phyloP scores from a whole-genome alignment of 257 asterid species.

The Coffea eugenioides region DNA sequence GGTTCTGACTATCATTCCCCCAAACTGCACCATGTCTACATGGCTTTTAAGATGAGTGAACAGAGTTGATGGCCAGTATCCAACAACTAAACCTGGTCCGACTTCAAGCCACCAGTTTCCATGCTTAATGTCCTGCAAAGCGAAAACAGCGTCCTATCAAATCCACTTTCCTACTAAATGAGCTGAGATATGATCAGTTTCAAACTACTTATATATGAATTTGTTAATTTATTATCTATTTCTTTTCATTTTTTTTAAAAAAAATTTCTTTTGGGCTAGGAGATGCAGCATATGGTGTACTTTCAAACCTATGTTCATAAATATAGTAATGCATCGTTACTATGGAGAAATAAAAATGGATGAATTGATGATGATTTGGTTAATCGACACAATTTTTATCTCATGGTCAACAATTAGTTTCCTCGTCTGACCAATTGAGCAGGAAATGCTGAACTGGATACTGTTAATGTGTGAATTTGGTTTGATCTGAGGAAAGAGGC shows the following conservation, averaged over 20 bases:
- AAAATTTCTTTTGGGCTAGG: too few relatives aligned
- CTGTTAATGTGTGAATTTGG: background rate
- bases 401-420: too few relatives aligned
- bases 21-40: conserved; percentile 90
- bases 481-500: background rate
- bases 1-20: conserved; percentile 79
- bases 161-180: background rate
- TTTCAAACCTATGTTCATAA: too few relatives aligned
- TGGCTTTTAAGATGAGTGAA: conserved; percentile 67
- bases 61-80: conserved; percentile 83
- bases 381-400: background rate
- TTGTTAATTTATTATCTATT: too few relatives aligned
- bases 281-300: too few relatives aligned
- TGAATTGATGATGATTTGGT: conserved; percentile 1
- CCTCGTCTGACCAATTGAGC: background rate
- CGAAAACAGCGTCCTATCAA: background rate
- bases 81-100: conserved; percentile 74
- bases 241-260: too few relatives aligned
- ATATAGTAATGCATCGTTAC: conserved; percentile 4
- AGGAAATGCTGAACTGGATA: background rate
- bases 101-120: conserved; percentile 99
- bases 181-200: background rate
- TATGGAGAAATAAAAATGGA: conserved; percentile 21
- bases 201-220: background rate
- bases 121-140: conserved; percentile 73